These are phyloP conservation scores for Chytridium lagenaria DNA, from an alignment of 371 early-diverging fungal genomes.

Conservation along the genomic window DNA sequence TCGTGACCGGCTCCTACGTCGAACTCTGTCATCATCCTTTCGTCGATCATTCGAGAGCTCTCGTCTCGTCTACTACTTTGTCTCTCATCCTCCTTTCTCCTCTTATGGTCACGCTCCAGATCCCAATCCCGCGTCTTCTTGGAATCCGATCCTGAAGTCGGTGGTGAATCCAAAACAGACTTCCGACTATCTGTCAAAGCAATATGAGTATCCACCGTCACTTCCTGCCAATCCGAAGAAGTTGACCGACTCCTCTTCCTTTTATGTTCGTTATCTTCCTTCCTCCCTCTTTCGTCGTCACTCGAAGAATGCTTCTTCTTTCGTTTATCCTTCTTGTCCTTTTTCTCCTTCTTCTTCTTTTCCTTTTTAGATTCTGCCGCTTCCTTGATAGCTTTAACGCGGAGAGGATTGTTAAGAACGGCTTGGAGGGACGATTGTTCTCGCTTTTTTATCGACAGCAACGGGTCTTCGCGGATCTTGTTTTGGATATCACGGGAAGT, in stretches of 20 bases:
- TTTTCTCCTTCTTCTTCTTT: slow-evolving; percentile 44
- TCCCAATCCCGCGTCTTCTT: too few relatives aligned
- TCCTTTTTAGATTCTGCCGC: slow-evolving; percentile 39
- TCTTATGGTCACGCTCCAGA: too few relatives aligned
- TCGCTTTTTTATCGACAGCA: slow-evolving; percentile 82
- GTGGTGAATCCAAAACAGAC: too few relatives aligned
- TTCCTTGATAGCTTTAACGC: slow-evolving; percentile 64
- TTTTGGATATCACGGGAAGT: slow-evolving; percentile 77
- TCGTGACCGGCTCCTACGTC: too few relatives aligned
- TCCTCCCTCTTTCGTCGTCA: slow-evolving; percentile 15
- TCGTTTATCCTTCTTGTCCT: slow-evolving; percentile 46
- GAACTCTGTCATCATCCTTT: too few relatives aligned
- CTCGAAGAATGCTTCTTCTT: slow-evolving; percentile 16
- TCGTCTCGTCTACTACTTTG: too few relatives aligned
- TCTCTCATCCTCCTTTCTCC: too few relatives aligned
- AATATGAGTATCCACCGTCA: slow-evolving; percentile 9
- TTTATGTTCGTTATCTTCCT: neutral
- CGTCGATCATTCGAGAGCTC: too few relatives aligned
- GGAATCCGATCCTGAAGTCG: too few relatives aligned
- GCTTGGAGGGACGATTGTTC: slow-evolving; percentile 84
- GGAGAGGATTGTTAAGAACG: slow-evolving; percentile 77
- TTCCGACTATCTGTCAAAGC: too few relatives aligned
- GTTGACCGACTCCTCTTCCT: slow-evolving; percentile 3
- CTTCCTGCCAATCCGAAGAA: neutral
- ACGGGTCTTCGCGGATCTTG: slow-evolving; percentile 92